Base-by-base conservation (phyloP, 1,139 yeast genomes). In the Candida sojae region DNA sequence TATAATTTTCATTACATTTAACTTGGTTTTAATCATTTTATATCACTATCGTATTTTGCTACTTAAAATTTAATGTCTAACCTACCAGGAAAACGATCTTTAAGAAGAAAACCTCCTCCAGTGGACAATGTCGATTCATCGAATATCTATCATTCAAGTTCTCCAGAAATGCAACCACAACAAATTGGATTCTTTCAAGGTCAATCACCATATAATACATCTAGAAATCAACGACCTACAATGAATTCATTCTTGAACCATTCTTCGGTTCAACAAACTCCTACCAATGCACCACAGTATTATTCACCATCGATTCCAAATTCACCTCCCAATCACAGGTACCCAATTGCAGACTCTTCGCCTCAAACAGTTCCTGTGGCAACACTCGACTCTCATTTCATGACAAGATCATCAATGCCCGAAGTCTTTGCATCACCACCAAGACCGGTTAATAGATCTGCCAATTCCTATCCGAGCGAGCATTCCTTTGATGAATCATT, bases 401-500 rank as follows among this genome's bases (percentile, higher is more conserved):
- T 21, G 23, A 31, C 26, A 28, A 25, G 30, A 25, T 12, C 17
- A 9, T 33, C 32, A n/a, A 33, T 41, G 11, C 32, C 44, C 5
- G 37, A 40, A 23, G 17, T 21, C 11, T 10, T 26, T 13, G 29
- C 44, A 10, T 25, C 44, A 10, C 39, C 44, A 8, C 31, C 38
- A 9, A 34, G 25, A 11, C 43, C 12, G 31, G 21, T n/a, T 23
- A 31, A 21, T 23, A 12, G 17, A 11, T 12, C 32, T 4, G 10
- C 38, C 12, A 13, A 36, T 36, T 12, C 39, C 6, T 36, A 23
- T 11, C 12, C 26, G 2, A 13, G 21, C 9, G 57, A 60, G 17
- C 43, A 49, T 32, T 54, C 58, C 1, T 39, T 53, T 38, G 55
- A 53, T 36, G 56, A 49, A 12, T 50, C 62, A 2, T 54, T 55